phyloP scores from a whole-genome alignment of 2,329 filamentous ascomycete species.

The Alternaria triticimaculans region DNA sequence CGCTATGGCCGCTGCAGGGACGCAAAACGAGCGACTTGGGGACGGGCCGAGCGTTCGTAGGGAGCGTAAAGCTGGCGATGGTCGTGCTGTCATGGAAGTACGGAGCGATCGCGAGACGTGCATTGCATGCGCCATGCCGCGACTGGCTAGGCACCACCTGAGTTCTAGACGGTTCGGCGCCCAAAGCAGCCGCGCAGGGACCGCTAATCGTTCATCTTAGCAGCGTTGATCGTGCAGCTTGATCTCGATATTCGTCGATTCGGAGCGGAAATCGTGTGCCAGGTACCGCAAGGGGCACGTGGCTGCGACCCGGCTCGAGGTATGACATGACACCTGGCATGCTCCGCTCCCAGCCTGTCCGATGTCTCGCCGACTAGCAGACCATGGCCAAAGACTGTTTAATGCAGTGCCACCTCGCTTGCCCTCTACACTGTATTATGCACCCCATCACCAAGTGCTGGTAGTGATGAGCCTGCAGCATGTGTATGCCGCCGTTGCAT shows the following conservation, averaged over 20 bases:
- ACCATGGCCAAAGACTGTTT: background rate
- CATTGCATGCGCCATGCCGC: constrained; percentile 21
- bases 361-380: background rate
- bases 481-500: background rate
- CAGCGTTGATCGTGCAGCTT: constrained; percentile 7
- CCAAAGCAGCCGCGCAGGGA: constrained; percentile 12
- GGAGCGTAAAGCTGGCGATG: constrained; percentile 26
- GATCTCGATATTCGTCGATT: constrained; percentile 22
- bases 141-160: constrained; percentile 9
- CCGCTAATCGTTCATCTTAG: constrained; percentile 17
- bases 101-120: constrained; percentile 35
- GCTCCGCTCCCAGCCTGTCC: background rate
- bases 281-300: constrained; percentile 12
- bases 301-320: background rate
- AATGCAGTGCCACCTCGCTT: constrained; percentile 10
- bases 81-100: constrained; percentile 34
- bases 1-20: constrained; percentile 25
- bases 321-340: constrained; percentile 10
- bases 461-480: background rate
- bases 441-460: background rate
- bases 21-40: constrained; percentile 27
- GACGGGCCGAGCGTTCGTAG: constrained; percentile 27
- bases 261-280: constrained; percentile 25
- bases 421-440: background rate
- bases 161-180: constrained; percentile 25